phyloP scores from a whole-genome alignment of 2,329 filamentous ascomycete genomes.

The Dactylonectria estremocensis region DNA sequence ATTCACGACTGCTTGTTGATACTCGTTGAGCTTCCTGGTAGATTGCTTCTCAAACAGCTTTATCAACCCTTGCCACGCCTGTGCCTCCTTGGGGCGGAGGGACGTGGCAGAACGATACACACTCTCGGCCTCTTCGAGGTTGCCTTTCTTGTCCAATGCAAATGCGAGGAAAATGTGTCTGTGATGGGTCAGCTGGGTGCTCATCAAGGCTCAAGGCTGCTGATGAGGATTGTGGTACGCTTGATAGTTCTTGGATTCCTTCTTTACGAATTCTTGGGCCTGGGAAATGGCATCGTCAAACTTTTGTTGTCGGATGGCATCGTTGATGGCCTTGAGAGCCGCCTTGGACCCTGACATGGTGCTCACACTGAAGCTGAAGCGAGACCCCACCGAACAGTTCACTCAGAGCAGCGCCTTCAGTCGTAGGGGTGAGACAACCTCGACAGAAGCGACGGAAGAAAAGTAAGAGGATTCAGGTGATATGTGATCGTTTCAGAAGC shows the following conservation, averaged over 20 bases:
- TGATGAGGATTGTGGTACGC: conserved; percentile 64
- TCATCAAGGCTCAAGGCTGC: conserved; percentile 34
- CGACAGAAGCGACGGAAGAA: background rate
- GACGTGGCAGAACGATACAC: conserved; percentile 81
- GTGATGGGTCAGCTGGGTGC: conserved; percentile 31
- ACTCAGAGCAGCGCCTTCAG: background rate
- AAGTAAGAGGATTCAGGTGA: background rate
- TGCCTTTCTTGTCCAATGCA: conserved; percentile 82
- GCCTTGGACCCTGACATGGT: conserved; percentile 75
- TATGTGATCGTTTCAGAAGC: conserved; percentile 3
- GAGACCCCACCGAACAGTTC: conserved; percentile 37
- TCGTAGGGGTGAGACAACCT: conserved; percentile 11
- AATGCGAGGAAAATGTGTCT: conserved; percentile 91
- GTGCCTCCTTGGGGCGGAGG: conserved; percentile 81
- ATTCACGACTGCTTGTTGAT: conserved; percentile 80
- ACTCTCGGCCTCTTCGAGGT: conserved; percentile 80
- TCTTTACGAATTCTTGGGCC: conserved; percentile 77
- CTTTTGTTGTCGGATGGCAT: conserved; percentile 83
- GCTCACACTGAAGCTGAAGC: conserved; percentile 32
- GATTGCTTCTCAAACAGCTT: conserved; percentile 88
- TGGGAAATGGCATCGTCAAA: conserved; percentile 83
- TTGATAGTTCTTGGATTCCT: conserved; percentile 86
- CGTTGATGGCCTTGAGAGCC: conserved; percentile 84
- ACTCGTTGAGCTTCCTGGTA: conserved; percentile 77
- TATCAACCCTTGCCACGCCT: conserved; percentile 92